Percentiles rank a stretch among this genome's conserved stretches.
Evolutionary conservation across 1,284 basidiomycete species (phyloP).

Genomic region (Gymnopus androsaceus): DNA sequence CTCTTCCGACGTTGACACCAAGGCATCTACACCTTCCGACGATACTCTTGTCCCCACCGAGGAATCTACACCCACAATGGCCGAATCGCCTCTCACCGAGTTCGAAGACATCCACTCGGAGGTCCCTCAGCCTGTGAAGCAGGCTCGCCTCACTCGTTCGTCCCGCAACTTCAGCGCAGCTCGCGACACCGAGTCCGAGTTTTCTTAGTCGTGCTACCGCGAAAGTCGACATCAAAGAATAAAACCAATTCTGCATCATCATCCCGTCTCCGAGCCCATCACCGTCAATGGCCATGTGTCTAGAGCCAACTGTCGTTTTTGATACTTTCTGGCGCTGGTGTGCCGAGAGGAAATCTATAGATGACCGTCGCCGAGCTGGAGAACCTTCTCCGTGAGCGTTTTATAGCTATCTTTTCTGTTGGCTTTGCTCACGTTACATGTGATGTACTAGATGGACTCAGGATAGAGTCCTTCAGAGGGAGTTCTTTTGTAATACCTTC

Average conservation of each 20-base stretch:
- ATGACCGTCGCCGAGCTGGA: slow-evolving; percentile 52
- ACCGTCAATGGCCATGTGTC: slow-evolving; percentile 17
- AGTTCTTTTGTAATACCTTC: slow-evolving; percentile 64
- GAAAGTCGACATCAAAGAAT: not conserved
- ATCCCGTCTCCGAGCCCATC: not conserved
- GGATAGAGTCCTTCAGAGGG: slow-evolving; percentile 48
- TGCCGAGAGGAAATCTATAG: slow-evolving; percentile 56
- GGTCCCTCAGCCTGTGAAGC: not conserved
- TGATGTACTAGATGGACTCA: slow-evolving; percentile 51
- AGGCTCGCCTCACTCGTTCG: not conserved
- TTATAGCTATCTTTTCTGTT: not conserved
- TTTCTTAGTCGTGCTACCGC: not conserved
- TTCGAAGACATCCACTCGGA: not conserved
- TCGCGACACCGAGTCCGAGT: too few species aligned
- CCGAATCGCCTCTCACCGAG: not conserved
- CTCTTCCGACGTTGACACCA: slow-evolving; percentile 2
- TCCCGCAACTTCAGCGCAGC: not conserved
- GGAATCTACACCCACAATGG: not conserved
- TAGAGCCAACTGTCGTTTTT: slow-evolving; percentile 52
- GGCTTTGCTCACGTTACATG: not conserved
- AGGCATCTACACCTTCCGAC: too few species aligned
- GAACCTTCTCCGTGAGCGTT: slow-evolving; percentile 49
- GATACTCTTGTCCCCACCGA: not conserved
- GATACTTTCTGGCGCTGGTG: slow-evolving; percentile 62
- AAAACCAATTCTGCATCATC: not conserved